A percentile compares a stretch with the other conserved stretches of the same genome.
Conservation (phyloP, 169 alveolate genomes). For the Eimeria maxima region DNA sequence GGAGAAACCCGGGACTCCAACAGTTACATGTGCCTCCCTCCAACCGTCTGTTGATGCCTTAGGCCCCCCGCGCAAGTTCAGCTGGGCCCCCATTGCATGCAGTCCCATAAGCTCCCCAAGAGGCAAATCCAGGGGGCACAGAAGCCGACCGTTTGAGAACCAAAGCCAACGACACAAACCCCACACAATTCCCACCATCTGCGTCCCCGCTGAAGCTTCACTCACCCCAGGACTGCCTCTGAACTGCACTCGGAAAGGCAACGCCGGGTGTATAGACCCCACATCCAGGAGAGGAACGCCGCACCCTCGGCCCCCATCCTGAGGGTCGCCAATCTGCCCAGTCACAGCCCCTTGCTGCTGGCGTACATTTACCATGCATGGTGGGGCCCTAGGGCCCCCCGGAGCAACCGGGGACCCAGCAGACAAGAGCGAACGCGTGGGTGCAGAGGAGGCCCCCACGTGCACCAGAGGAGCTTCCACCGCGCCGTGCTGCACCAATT, state of each 20-base stretch:
- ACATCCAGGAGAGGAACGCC: not conserved
- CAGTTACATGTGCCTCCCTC: conserved; percentile 59
- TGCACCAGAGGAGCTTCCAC: not conserved
- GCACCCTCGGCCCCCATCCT: not conserved
- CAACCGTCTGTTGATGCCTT: conserved; percentile 2
- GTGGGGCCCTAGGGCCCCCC: conserved; percentile 9
- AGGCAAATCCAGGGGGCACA: conserved; percentile 88
- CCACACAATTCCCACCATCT: conserved; percentile 87
- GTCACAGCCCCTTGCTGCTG: conserved; percentile 27
- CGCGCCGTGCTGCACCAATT: not conserved
- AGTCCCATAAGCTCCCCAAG: conserved; percentile 76
- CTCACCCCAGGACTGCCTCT: not conserved
- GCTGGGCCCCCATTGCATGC: conserved; percentile 77
- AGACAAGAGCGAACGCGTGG: conserved; percentile 33
- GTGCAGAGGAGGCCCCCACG: not conserved
- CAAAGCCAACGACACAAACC: conserved; percentile 89
- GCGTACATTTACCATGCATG: not conserved
- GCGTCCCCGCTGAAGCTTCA: conserved; percentile 17
- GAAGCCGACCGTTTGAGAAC: conserved; percentile 88
- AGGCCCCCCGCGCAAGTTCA: not conserved
- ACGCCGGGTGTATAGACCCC: conserved; percentile 84
- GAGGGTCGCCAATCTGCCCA: not conserved
- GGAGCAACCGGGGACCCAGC: not conserved
- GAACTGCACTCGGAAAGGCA: conserved; percentile 83
- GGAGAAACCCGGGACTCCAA: conserved; percentile 80